Evolutionary conservation across 208 protist species (phyloP).

Genomic region (Crithidia acanthocephali): DNA sequence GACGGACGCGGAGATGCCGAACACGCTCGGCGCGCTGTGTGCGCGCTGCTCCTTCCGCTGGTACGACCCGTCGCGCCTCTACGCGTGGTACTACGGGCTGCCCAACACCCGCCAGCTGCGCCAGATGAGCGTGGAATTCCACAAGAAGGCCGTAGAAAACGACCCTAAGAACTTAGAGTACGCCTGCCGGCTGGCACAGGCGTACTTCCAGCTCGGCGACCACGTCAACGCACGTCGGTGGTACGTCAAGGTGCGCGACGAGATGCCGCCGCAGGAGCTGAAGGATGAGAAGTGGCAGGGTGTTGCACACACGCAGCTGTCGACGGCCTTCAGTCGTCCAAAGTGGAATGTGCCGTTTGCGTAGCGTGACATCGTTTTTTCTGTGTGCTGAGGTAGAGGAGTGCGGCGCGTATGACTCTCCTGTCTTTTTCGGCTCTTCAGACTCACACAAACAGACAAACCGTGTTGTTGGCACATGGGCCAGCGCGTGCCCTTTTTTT

Average conservation of each 20-base stretch:
- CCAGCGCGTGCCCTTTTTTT: no score
- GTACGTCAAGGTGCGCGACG: conserved; percentile 84
- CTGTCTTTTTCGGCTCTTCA: no score
- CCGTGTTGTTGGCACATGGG: no score
- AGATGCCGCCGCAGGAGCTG: conserved; percentile 79
- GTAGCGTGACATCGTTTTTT: conserved; percentile 38
- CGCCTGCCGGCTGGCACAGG: conserved; percentile 80
- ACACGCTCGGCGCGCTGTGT: conserved; percentile 76
- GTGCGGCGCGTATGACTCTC: no score
- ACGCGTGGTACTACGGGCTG: conserved; percentile 63
- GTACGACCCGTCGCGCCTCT: conserved; percentile 70
- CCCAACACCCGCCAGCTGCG: conserved; percentile 52
- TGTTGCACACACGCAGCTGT: conserved; percentile 84
- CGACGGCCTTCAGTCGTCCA: conserved; percentile 66
- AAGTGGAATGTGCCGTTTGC: conserved; percentile 89
- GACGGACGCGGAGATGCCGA: conserved; percentile 72
- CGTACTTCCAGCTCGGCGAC: conserved; percentile 82
- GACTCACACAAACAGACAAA: no score
- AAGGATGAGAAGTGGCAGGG: conserved; percentile 82
- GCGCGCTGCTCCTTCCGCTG: conserved; percentile 74
- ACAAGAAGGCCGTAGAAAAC: conserved; percentile 65
- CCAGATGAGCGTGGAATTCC: conserved; percentile 56
- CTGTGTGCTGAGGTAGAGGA: not conserved
- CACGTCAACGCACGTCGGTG: conserved; percentile 74
- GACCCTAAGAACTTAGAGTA: conserved; percentile 81